Evolutionary conservation across 1,139 yeast genomes (phyloP), one percentile per base, ranked within the genome.

Genomic region (Arxiozyma heterogenica): DNA sequence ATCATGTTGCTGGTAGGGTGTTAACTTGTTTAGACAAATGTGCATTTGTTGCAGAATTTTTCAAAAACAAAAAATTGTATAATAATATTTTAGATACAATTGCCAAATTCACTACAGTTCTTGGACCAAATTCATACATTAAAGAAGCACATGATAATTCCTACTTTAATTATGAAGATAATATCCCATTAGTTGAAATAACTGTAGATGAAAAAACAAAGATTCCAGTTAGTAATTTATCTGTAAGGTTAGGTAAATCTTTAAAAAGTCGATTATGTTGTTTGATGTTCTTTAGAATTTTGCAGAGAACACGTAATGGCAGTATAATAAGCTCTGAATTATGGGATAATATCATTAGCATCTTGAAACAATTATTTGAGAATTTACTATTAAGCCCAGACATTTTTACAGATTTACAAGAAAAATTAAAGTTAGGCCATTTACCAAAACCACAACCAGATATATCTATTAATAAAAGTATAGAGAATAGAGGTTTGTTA

Each of bases 211-310:
- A 75, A 0, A 60, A 64, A 38, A 83, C 81, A 25, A 78, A 81
- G 3, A 75, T 85, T 43, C 84, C 87, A 11, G 93, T 93, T 3
- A 85, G 95, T 65, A 91, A 88, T 56, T 73, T 83, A 57, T 81
- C 96, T 0, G 89, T 90, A 11, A 79, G 84, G 69, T 83, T 93
- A 68, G 99, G 98, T 8, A 77, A 86, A 51, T 95, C 90, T 65
- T 88, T 88, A 71, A 89, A 91, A 63, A 96, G 96, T 0, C 98
- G 94, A 67, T 74, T 93, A 59, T 86, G 96, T 4, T 78, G 90
- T 1, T 90, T 91, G 51, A 91, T 93, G 0, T 74, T 93, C 52
- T 90, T 93, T 73, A 77, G 95, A 60, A 79, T 93, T 44, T 73
- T 89, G 49, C 81, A 80, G 59, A 80, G 82, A 61, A 81, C 82